Evolutionary conservation across 768 basidiomycete genomes (phyloP), one percentile per base, ranked within the genome.

Genomic region (Hericium erinaceus): DNA sequence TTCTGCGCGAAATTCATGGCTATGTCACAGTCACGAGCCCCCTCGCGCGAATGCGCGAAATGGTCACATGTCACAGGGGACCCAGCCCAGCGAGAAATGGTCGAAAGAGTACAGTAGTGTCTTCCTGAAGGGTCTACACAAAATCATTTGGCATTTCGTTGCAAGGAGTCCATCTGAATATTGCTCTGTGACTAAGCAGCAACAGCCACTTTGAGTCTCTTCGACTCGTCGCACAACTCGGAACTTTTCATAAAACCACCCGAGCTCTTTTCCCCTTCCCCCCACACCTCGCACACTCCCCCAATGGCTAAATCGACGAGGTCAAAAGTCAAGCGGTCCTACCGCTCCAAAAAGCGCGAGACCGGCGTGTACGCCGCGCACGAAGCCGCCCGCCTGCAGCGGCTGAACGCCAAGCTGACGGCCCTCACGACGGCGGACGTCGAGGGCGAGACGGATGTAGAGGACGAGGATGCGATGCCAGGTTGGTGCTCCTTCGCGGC

Each of bases 251-350:
- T 24, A 37, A 12, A 28, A 20, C 58, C 41, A 48, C 24, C 12
- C 10, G 18, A 33, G 2, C 26, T 52, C 4, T 15, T 59, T 37
- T 48, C 54, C 20, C 20, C 11, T 38, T 38, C 48, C 24, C 55
- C 46, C 8, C 18, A 24, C 46, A 39, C 38, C 41, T 26, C 8
- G 4, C 37, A 22, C 52, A 61, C 44, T 15, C 28, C 0, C 6
- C 1, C 2, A 33, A 91, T 93, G 90, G 90, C 87, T 46, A 93
- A 93, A 76, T 91, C 89, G 48, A 78, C 81, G 41, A 77, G 91
- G 66, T 89, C 89, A 7, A 93, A 93, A 73, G 77, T 80, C 51
- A 93, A 92, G 68, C 86, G 91, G 33, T 72, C 80, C 13, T 89
- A 81, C 70, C 86, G 90, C 63, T 75, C 83, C 13, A 85, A 87